These are phyloP conservation scores for Excoecaria agallocha DNA, from an alignment of 345 rosid species.

Conservation along the genomic window DNA sequence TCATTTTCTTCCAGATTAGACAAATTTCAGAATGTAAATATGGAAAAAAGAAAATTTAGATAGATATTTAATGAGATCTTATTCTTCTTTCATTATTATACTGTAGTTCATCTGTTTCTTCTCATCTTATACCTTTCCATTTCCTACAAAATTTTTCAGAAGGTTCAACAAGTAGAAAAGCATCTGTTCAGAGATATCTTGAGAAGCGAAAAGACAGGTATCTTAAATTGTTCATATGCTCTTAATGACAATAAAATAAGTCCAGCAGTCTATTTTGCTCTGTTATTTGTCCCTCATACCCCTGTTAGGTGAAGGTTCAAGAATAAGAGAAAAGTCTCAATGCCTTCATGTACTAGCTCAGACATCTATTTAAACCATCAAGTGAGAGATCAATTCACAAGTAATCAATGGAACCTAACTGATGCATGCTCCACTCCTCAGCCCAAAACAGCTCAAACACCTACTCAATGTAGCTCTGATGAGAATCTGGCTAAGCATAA, in stretches of 20 bases:
- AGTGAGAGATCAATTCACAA: slow-evolving; percentile 30
- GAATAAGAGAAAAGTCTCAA: slow-evolving; percentile 40
- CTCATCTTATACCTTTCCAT: neutral
- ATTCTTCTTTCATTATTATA: slow-evolving; percentile 4
- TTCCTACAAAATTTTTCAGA: slow-evolving; percentile 14
- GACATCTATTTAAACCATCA: slow-evolving; percentile 28
- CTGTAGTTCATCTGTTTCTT: neutral
- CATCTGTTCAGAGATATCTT: slow-evolving; percentile 33
- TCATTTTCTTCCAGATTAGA: neutral
- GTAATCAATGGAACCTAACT: slow-evolving; percentile 23
- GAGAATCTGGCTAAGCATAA: slow-evolving; percentile 12
- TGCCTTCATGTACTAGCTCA: slow-evolving; percentile 31
- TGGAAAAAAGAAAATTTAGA: neutral
- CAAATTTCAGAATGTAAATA: neutral
- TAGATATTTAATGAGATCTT: neutral
- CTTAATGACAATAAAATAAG: slow-evolving; percentile 5
- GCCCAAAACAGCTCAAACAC: slow-evolving; percentile 22
- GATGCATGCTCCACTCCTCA: slow-evolving; percentile 22
- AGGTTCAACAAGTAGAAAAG: slow-evolving; percentile 31
- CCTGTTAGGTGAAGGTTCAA: slow-evolving; percentile 53
- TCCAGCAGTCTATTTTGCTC: slow-evolving; percentile 18
- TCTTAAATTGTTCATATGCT: slow-evolving; percentile 19
- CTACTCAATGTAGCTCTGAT: slow-evolving; percentile 9
- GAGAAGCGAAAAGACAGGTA: slow-evolving; percentile 38
- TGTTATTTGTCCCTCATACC: slow-evolving; percentile 34